Percentiles rank a stretch among this genome's conserved stretches.
phyloP scores from a whole-genome alignment of 208 protist genomes.

The Leishmania tropica region DNA sequence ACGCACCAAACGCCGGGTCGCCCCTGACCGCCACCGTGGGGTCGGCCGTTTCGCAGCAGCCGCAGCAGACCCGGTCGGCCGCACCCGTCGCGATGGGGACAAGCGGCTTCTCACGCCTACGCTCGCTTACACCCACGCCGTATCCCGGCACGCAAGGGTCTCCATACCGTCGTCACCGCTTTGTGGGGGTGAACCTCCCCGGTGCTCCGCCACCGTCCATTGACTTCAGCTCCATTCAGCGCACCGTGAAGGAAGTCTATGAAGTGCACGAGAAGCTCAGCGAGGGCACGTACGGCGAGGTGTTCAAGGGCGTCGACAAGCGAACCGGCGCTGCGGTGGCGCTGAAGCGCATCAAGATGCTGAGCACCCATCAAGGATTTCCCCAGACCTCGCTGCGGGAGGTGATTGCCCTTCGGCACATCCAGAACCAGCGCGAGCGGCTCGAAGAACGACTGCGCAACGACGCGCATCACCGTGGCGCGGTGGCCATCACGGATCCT shows the following conservation, averaged over 20 bases:
- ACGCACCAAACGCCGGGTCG: not conserved
- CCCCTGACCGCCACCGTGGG: not conserved
- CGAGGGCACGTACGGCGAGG: slow-evolving; percentile 97
- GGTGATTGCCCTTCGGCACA: slow-evolving; percentile 83
- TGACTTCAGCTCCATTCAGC: slow-evolving; percentile 54
- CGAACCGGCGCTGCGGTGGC: slow-evolving; percentile 62
- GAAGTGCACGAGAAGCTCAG: slow-evolving; percentile 87
- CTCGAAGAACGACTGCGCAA: slow-evolving; percentile 26
- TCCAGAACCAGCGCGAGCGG: slow-evolving; percentile 55
- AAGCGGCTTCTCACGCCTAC: slow-evolving; percentile 19
- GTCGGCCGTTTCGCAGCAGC: not conserved
- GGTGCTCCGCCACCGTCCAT: slow-evolving; percentile 43
- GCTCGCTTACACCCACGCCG: slow-evolving; percentile 46
- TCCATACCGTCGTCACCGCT: slow-evolving; percentile 47
- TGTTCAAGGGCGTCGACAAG: slow-evolving; percentile 82
- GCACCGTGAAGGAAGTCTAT: slow-evolving; percentile 70
- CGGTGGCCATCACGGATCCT: slow-evolving; percentile 29
- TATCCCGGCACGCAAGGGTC: slow-evolving; percentile 31
- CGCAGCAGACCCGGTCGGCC: not conserved
- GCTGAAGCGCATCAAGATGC: slow-evolving; percentile 86
- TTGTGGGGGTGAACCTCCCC: slow-evolving; percentile 60
- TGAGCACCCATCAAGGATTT: slow-evolving; percentile 84
- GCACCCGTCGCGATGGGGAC: not conserved
- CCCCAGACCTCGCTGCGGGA: slow-evolving; percentile 88
- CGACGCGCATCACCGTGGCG: slow-evolving; percentile 1